Evolutionary conservation across 2,329 filamentous ascomycete species (phyloP).

Genomic region (Xylariomycetidae sp.): DNA sequence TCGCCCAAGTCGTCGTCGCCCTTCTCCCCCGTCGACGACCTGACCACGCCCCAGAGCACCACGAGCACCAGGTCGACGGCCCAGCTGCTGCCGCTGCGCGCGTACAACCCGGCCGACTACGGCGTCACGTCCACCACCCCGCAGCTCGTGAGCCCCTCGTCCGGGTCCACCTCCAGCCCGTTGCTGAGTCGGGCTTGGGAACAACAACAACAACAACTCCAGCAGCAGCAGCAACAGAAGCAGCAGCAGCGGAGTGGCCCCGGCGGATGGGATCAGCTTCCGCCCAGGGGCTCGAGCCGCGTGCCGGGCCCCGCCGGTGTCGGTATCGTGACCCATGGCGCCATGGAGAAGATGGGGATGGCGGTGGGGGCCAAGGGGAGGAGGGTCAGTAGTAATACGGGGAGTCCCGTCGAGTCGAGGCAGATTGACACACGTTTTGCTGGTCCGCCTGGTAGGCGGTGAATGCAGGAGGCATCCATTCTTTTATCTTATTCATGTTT

Average conservation of each 20-base stretch:
- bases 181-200: constrained; percentile 25
- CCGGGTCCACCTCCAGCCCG: constrained; percentile 24
- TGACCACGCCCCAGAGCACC: constrained; percentile 24
- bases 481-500: background rate
- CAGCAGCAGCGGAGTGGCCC: constrained; percentile 4
- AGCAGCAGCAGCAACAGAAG: too few relatives aligned
- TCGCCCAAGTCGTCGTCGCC: constrained; percentile 24
- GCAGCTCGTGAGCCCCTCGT: constrained; percentile 20
- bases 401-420: constrained; percentile 25
- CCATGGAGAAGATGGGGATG: constrained; percentile 14
- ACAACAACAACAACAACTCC: constrained; percentile 9
- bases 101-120: constrained; percentile 28
- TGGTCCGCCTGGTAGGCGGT: constrained; percentile 19
- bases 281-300: constrained; percentile 13
- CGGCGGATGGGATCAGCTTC: constrained; percentile 20
- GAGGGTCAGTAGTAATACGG: constrained; percentile 17
- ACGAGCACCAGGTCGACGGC: constrained; percentile 26
- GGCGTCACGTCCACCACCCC: constrained; percentile 16
- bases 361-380: constrained; percentile 14
- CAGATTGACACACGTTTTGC: constrained; percentile 24
- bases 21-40: constrained; percentile 25
- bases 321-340: background rate
- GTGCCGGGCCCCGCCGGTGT: constrained; percentile 4
- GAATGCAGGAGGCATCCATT: background rate
- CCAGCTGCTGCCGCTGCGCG: constrained; percentile 25